phyloP scores from a whole-genome alignment of 495 filamentous ascomycete genomes.

The Viridothelium virens region DNA sequence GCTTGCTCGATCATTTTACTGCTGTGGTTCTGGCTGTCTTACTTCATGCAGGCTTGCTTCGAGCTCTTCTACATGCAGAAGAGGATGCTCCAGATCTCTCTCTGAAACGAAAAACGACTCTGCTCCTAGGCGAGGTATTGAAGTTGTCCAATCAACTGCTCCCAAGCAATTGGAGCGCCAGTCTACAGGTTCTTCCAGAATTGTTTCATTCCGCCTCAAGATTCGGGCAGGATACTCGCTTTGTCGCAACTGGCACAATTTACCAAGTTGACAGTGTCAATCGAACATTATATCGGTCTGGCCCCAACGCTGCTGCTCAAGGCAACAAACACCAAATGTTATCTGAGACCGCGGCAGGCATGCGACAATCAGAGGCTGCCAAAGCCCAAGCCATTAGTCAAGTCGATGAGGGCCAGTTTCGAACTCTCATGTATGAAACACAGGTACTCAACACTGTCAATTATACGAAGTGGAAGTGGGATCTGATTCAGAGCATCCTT shows the following conservation, averaged over 20 bases:
- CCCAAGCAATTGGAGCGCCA: constrained; percentile 66
- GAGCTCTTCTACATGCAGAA: constrained; percentile 56
- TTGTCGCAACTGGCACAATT: constrained; percentile 73
- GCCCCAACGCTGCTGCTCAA: constrained; percentile 33
- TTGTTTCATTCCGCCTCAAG: constrained; percentile 67
- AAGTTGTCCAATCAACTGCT: constrained; percentile 80
- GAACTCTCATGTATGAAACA: constrained; percentile 76
- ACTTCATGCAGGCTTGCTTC: constrained; percentile 69
- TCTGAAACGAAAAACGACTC: constrained; percentile 77
- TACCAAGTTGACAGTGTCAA: constrained; percentile 98
- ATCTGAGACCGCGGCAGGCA: constrained; percentile 41
- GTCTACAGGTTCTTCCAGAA: constrained; percentile 76
- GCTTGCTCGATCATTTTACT: constrained; percentile 86
- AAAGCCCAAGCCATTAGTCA: constrained; percentile 48
- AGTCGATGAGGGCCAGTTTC: constrained; percentile 85
- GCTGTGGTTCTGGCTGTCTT: constrained; percentile 81
- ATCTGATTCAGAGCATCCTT: constrained; percentile 78
- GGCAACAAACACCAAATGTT: neutral
- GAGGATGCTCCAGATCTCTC: constrained; percentile 66
- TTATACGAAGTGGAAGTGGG: constrained; percentile 94
- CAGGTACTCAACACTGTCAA: constrained; percentile 77
- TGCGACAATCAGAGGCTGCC: constrained; percentile 13
- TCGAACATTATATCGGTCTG: constrained; percentile 79
- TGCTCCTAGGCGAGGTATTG: constrained; percentile 82
- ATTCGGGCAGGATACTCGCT: constrained; percentile 62